Conservation (phyloP, 139 green algal genomes). For the Zygnema cylindricum region DNA sequence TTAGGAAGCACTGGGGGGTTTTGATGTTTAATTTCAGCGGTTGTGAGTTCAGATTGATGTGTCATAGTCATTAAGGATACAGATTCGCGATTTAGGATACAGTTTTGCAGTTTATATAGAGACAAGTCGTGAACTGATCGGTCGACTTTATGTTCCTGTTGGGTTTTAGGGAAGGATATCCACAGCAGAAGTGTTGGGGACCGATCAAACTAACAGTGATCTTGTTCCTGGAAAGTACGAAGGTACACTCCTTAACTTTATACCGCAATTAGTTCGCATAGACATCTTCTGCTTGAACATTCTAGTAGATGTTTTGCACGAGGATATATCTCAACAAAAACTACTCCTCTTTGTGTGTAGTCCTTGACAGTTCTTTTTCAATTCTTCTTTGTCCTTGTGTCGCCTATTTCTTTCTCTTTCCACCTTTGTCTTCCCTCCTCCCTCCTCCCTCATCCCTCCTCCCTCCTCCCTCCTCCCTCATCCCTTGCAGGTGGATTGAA, state of each 20-base stretch:
- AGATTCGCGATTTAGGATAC: background rate
- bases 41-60: too few species aligned
- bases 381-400: background rate
- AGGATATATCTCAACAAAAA: conserved; percentile 15
- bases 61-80: background rate
- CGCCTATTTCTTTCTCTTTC: too few species aligned
- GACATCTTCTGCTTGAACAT: background rate
- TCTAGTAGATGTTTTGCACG: background rate
- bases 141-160: background rate
- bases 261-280: background rate
- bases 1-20: too few species aligned
- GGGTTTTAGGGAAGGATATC: conserved; percentile 1
- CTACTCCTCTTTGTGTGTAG: background rate
- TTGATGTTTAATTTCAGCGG: too few species aligned
- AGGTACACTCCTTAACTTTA: conserved; percentile 9
- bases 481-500: conserved; percentile 59
- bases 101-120: background rate
- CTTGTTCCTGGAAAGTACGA: conserved; percentile 53
- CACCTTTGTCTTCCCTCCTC: too few species aligned
- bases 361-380: background rate
- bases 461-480: too few species aligned
- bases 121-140: too few species aligned
- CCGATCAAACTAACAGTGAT: conserved; percentile 18
- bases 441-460: too few species aligned
- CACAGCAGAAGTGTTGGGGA: background rate